Percentiles rank a stretch among this genome's conserved stretches.
These are phyloP conservation scores for Kuraishia hungarica DNA, from an alignment of 805 yeast species.

Conservation along the genomic window DNA sequence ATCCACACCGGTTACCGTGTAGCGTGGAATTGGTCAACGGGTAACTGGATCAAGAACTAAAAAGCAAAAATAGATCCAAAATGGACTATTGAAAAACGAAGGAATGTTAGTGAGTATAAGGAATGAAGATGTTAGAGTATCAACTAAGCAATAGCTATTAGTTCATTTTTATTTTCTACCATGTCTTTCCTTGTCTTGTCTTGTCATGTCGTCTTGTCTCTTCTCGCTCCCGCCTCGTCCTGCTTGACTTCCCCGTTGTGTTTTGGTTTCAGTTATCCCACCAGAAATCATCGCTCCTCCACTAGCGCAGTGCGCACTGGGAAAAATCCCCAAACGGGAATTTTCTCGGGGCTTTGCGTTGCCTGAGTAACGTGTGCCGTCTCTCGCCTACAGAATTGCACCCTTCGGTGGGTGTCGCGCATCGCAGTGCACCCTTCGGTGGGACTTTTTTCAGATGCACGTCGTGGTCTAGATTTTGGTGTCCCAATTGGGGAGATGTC, in stretches of 20 bases:
- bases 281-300: neutral
- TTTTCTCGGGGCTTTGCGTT: neutral
- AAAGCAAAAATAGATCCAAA: neutral
- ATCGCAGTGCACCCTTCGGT: neutral
- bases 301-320: neutral
- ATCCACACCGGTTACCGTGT: no score
- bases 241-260: neutral
- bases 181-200: neutral
- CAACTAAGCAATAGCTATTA: no score
- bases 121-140: no score
- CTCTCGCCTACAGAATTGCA: neutral
- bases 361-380: neutral
- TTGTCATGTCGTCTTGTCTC: neutral
- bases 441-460: neutral
- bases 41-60: no score
- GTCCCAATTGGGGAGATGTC: neutral
- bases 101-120: neutral
- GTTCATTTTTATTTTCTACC: no score
- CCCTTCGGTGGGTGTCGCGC: no score
- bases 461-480: neutral
- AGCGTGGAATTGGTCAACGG: no score
- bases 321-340: neutral
- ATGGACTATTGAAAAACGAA: neutral
- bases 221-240: no score
- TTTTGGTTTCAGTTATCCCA: neutral